phyloP scores from a whole-genome alignment of 2,329 filamentous ascomycete species.

The Tolypocladium pustulatum region DNA sequence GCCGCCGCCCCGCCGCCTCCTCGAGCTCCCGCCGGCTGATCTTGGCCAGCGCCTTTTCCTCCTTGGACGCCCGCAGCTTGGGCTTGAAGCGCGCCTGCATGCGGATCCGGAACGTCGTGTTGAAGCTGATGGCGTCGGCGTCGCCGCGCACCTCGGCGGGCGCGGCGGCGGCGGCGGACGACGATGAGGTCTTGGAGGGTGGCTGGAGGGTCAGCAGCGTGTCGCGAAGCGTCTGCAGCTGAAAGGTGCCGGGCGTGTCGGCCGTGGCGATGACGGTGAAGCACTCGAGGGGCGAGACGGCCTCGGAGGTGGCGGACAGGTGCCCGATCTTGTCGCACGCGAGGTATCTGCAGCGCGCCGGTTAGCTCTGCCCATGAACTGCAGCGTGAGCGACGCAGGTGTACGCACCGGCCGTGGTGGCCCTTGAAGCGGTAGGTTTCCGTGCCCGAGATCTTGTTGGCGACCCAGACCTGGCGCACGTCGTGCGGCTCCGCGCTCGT shows the following conservation, averaged over 20 bases:
- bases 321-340: slow-evolving; percentile 76
- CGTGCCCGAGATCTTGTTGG: slow-evolving; percentile 71
- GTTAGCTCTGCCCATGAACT: not conserved
- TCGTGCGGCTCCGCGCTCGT: slow-evolving; percentile 89
- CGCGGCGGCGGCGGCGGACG: slow-evolving; percentile 31
- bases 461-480: slow-evolving; percentile 91
- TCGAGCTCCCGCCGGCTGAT: slow-evolving; percentile 81
- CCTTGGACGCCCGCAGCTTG: slow-evolving; percentile 64
- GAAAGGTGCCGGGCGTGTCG: slow-evolving; percentile 61
- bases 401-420: slow-evolving; percentile 65
- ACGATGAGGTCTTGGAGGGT: not conserved
- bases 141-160: slow-evolving; percentile 66
- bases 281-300: slow-evolving; percentile 74
- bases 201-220: slow-evolving; percentile 58
- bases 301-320: slow-evolving; percentile 66
- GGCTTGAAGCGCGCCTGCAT: slow-evolving; percentile 97
- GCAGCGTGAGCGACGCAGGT: not conserved
- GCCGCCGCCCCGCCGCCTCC: slow-evolving; percentile 60
- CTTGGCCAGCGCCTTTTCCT: slow-evolving; percentile 74
- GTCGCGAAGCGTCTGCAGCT: slow-evolving; percentile 61
- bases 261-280: slow-evolving; percentile 57
- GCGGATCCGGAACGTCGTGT: slow-evolving; percentile 66
- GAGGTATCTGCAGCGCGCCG: slow-evolving; percentile 53
- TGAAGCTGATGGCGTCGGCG: slow-evolving; percentile 53
- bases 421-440: slow-evolving; percentile 80